These are phyloP conservation scores for Pseudocercospora pini-densiflorae DNA, from an alignment of 2,329 filamentous ascomycete species.

Conservation along the genomic window DNA sequence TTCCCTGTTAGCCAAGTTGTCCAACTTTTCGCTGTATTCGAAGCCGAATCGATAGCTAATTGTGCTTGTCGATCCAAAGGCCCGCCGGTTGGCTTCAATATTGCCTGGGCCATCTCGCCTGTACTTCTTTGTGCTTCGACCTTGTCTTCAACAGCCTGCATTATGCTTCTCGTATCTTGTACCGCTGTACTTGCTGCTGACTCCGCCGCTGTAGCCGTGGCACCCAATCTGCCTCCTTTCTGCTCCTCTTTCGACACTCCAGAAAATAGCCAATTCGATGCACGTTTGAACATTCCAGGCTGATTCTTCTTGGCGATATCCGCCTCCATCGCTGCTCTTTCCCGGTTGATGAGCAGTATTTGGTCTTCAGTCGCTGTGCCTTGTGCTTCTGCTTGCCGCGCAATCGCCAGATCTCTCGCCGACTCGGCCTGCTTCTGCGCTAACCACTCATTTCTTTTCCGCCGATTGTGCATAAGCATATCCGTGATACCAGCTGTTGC, in stretches of 20 bases:
- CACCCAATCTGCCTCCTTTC: constrained; percentile 42
- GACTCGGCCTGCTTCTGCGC: constrained; percentile 55
- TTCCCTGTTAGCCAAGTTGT: constrained; percentile 49
- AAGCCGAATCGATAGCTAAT: constrained; percentile 42
- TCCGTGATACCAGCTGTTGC: constrained; percentile 68
- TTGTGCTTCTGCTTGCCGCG: constrained; percentile 46
- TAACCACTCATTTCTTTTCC: constrained; percentile 66
- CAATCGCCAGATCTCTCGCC: constrained; percentile 48
- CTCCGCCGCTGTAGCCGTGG: constrained; percentile 25
- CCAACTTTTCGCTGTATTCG: constrained; percentile 50
- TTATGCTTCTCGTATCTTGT: constrained; percentile 33
- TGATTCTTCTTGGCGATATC: constrained; percentile 47
- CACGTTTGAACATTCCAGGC: constrained; percentile 43
- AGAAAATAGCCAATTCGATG: constrained; percentile 40
- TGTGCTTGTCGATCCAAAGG: constrained; percentile 53
- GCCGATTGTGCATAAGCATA: constrained; percentile 70
- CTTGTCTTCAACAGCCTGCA: constrained; percentile 42
- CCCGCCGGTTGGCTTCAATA: constrained; percentile 43
- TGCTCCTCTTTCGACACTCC: constrained; percentile 43
- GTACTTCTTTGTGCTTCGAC: constrained; percentile 35
- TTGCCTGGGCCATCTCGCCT: constrained; percentile 35
- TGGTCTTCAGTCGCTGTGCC: constrained; percentile 57
- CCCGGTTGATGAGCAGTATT: constrained; percentile 57
- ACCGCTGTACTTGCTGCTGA: constrained; percentile 15
- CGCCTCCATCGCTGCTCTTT: constrained; percentile 66